Evolutionary conservation across 768 basidiomycete genomes (phyloP).

Genomic region (Imleria badia): DNA sequence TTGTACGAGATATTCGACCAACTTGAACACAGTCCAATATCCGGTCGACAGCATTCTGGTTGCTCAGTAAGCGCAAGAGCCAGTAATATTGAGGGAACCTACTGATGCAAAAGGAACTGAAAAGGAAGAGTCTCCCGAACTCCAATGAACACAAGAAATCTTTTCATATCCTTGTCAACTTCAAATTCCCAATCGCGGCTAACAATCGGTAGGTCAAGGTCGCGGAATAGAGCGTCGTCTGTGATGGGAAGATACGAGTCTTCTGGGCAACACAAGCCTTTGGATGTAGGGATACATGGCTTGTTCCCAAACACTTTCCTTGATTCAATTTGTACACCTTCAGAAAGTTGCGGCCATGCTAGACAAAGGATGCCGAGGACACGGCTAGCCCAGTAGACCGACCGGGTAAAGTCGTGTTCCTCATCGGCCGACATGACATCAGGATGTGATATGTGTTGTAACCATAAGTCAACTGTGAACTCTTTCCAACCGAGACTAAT

Average conservation of each 20-base stretch:
- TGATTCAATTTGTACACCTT: constrained; percentile 31
- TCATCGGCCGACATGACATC: constrained; percentile 35
- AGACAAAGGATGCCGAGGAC: constrained; percentile 62
- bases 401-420: constrained; percentile 60
- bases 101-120: background rate
- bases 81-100: background rate
- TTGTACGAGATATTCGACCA: background rate
- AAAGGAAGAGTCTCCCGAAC: background rate
- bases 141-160: background rate
- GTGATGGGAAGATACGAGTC: constrained; percentile 81
- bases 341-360: constrained; percentile 64
- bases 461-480: constrained; percentile 68
- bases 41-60: background rate
- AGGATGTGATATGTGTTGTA: constrained; percentile 59
- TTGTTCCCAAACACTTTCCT: constrained; percentile 31
- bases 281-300: constrained; percentile 44
- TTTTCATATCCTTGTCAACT: background rate
- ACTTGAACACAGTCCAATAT: background rate
- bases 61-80: background rate
- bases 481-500: constrained; percentile 73
- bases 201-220: background rate
- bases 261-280: constrained; percentile 64
- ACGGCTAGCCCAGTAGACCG: constrained; percentile 73
- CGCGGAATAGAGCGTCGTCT: constrained; percentile 40
- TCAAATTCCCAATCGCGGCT: constrained; percentile 35